Evolutionary conservation across 2,329 filamentous ascomycete genomes (phyloP), one percentile per base, ranked within the genome.

Genomic region (Chrysosporium keratinophilum): DNA sequence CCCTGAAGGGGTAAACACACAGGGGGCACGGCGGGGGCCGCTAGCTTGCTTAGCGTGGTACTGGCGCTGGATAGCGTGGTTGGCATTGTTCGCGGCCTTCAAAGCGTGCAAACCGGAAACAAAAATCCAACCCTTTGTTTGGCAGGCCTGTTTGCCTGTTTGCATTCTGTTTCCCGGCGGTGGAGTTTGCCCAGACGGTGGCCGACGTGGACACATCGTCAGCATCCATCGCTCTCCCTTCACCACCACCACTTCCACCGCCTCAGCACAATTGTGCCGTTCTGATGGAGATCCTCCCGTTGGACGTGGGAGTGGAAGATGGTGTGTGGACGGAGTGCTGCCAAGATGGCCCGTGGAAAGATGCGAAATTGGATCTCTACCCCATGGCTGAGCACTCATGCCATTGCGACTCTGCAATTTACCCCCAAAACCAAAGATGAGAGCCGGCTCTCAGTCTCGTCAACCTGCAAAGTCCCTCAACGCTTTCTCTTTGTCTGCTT

Each of bases 161-260:
- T 49, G 46, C 46, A 49, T 33, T 31, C 10, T 48, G 14, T 15
- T 15, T 3, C 23, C 6, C n/a, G 3, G 35, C 19, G 20, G 35
- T 49, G 46, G 46, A 40, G 28, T 15, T 23, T 17, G 46, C 46
- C 45, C 44, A 46, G 45, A 23, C 31, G 11, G 33, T 5, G 35
- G 46, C 15, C 20, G 46, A 49, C 46, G 46, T 49, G 46, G 46
- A 49, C 46, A 17, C 45, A 40, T 41, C 46, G 28, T 40, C 35
- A 37, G 10, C 23, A 20, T 23, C 9, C 23, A 17, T 43, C 17
- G 15, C 23, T 28, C 23, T 4, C 23, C 3, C 23, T 28, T 28
- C 23, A 28, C 23, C 23, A 28, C 7, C 23, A 28, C 23, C 23
- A 7, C 23, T n/a, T n/a, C 17, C 39, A 42, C 39, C 15, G 39